These are phyloP conservation scores for Tuctoria greenei DNA, from an alignment of 176 grass and related monocot species.

Conservation along the genomic window DNA sequence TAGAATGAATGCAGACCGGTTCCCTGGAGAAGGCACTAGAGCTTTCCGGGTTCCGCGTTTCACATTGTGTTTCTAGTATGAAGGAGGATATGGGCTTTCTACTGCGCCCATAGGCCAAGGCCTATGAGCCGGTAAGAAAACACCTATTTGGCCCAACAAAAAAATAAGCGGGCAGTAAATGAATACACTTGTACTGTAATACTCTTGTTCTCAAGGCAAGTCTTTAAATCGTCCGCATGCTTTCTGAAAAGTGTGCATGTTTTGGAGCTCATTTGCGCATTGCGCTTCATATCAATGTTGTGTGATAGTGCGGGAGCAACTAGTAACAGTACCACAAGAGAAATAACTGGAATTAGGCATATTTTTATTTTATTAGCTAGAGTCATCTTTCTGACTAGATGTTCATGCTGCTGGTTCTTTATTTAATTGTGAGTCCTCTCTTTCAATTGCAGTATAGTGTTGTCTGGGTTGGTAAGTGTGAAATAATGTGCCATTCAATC, in stretches of 20 bases:
- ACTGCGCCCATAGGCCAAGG: neutral
- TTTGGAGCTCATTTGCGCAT: neutral
- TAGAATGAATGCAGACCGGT: neutral
- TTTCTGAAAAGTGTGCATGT: neutral
- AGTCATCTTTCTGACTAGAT: conserved; percentile 7
- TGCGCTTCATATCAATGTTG: conserved; percentile 10
- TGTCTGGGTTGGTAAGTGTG: neutral
- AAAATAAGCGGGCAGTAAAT: conserved; percentile 73
- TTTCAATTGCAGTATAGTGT: neutral
- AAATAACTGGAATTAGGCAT: conserved; percentile 16
- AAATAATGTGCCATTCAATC: neutral
- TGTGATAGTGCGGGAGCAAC: neutral
- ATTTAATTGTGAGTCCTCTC: neutral
- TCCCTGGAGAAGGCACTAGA: neutral
- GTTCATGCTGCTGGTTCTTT: conserved; percentile 7
- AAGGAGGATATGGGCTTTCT: neutral
- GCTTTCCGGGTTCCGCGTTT: conserved; percentile 1
- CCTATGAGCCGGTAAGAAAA: neutral
- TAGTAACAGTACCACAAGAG: neutral
- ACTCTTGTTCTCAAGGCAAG: conserved; percentile 94
- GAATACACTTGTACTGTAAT: conserved; percentile 91
- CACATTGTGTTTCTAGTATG: neutral
- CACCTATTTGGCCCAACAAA: neutral
- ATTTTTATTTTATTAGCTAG: conserved; percentile 19
- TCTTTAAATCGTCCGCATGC: neutral